phyloP scores from a whole-genome alignment of 1,284 basidiomycete species.

The Pseudozyma tsukubaensis region DNA sequence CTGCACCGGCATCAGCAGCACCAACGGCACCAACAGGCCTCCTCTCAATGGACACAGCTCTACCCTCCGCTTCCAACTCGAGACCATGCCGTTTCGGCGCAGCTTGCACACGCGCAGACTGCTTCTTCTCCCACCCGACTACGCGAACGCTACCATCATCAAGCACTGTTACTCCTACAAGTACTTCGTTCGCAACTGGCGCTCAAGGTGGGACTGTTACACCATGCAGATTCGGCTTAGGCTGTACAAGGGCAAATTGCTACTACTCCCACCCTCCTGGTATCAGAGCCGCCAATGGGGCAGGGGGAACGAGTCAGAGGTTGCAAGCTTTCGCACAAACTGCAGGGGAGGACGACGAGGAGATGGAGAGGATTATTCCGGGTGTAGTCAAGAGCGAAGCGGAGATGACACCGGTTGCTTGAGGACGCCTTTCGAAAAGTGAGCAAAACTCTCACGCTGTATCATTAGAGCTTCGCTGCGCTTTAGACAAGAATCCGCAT shows the following conservation, averaged over 20 bases:
- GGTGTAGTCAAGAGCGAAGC: slow-evolving; percentile 1
- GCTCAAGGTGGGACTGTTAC: neutral
- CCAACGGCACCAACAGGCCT: neutral
- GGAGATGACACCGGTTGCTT: neutral
- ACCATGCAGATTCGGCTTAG: slow-evolving; percentile 43
- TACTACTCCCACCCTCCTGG: slow-evolving; percentile 42
- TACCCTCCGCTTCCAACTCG: slow-evolving; percentile 14
- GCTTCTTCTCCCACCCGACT: slow-evolving; percentile 54
- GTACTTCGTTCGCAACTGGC: no score
- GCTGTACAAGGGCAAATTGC: slow-evolving; percentile 42
- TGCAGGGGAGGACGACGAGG: slow-evolving; percentile 4
- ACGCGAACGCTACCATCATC: neutral
- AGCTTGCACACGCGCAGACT: slow-evolving; percentile 49
- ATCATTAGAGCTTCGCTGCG: no score
- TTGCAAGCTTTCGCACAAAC: slow-evolving; percentile 17
- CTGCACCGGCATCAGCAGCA: neutral
- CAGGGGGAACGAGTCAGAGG: slow-evolving; percentile 8
- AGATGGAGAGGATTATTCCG: slow-evolving; percentile 31
- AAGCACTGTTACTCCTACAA: no score
- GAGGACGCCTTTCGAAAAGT: no score
- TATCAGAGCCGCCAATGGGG: neutral
- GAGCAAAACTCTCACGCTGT: no score
- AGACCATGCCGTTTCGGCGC: slow-evolving; percentile 51
- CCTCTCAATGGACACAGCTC: slow-evolving; percentile 25
- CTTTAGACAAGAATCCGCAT: no score